Percentiles rank a stretch among this genome's conserved stretches.
phyloP scores from a whole-genome alignment of 441 rosid genomes.

The Aleurites moluccanus region DNA sequence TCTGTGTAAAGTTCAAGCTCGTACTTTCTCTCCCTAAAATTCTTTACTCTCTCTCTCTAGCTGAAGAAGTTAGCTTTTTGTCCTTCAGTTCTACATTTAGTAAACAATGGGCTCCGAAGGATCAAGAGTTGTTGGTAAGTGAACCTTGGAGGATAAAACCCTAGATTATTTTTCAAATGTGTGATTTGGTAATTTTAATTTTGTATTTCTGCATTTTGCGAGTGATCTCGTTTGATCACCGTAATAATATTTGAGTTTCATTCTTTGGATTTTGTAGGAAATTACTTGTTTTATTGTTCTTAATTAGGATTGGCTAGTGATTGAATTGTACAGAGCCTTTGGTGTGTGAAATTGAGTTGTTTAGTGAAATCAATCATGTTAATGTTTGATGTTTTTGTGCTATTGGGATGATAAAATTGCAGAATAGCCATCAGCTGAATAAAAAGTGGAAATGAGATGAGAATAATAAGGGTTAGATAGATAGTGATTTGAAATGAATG shows the following conservation, averaged over 20 bases:
- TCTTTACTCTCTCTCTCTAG: too few relatives aligned
- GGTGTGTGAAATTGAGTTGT: background rate
- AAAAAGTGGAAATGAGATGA: too few relatives aligned
- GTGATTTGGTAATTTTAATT: background rate
- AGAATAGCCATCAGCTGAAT: too few relatives aligned
- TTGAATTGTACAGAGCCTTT: too few relatives aligned
- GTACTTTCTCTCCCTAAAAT: constrained; percentile 14
- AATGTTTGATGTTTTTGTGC: background rate
- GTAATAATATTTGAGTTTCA: background rate
- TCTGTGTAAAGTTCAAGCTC: background rate
- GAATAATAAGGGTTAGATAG: too few relatives aligned
- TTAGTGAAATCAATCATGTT: background rate
- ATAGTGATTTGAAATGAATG: too few relatives aligned
- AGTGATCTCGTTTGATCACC: background rate
- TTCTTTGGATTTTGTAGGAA: background rate
- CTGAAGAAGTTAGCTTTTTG: background rate
- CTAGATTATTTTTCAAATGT: background rate
- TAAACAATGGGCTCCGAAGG: constrained; percentile 56
- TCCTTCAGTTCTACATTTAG: constrained; percentile 11
- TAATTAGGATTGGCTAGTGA: background rate
- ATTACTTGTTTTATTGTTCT: background rate
- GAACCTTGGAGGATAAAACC: background rate
- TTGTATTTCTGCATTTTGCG: background rate
- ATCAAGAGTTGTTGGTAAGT: constrained; percentile 57
- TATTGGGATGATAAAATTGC: background rate